Conservation (phyloP, 768 basidiomycete species). For the Tephrocybe sp. region DNA sequence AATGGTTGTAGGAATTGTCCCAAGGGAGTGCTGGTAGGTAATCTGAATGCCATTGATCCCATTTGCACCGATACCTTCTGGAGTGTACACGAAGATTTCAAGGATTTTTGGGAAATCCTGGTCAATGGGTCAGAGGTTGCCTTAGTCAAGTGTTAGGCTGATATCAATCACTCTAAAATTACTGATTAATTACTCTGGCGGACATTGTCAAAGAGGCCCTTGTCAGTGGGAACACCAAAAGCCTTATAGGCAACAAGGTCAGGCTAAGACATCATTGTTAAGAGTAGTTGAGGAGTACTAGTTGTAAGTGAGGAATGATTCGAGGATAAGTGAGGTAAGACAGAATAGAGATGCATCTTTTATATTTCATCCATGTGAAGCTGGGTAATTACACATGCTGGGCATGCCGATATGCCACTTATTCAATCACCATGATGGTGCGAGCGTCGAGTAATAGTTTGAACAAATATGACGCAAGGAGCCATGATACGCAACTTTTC, state of each 20-base stretch:
- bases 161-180: background rate
- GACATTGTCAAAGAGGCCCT: background rate
- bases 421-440: too few relatives aligned
- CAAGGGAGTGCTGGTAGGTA: background rate
- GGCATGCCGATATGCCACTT: too few relatives aligned
- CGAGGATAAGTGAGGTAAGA: too few relatives aligned
- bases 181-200: background rate
- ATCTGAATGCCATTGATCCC: background rate
- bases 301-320: too few relatives aligned
- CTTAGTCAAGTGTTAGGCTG: background rate
- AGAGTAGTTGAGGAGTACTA: too few relatives aligned
- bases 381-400: too few relatives aligned
- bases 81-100: background rate
- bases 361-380: too few relatives aligned
- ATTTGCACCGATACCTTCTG: background rate
- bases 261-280: background rate
- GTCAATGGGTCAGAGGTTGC: background rate
- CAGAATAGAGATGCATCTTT: too few relatives aligned
- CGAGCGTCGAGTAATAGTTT: too few relatives aligned
- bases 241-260: background rate
- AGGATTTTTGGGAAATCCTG: background rate
- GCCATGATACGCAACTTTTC: too few relatives aligned
- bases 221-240: background rate
- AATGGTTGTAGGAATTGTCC: background rate
- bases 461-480: too few relatives aligned